These are phyloP conservation scores for Neonectria hederae DNA, from an alignment of 2,329 filamentous ascomycete species.

Conservation along the genomic window DNA sequence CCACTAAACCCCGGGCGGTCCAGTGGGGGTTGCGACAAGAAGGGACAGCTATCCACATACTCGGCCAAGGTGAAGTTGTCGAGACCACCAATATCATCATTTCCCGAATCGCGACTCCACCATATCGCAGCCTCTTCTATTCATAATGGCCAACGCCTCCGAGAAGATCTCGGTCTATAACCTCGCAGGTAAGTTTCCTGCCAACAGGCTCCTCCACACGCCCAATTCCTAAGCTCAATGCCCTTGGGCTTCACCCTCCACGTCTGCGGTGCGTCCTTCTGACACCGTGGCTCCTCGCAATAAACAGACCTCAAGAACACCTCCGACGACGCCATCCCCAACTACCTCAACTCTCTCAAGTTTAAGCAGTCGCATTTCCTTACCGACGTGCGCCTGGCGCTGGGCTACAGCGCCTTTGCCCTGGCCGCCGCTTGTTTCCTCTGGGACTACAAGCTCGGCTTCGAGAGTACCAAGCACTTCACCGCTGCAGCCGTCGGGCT, in stretches of 20 bases:
- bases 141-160: conserved; percentile 46
- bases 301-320: conserved; percentile 90
- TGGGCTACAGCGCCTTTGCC: conserved; percentile 84
- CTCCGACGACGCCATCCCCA: conserved; percentile 91
- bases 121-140: conserved; percentile 6
- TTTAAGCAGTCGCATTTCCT: conserved; percentile 86
- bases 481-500: conserved; percentile 80
- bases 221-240: background rate
- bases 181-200: conserved; percentile 62
- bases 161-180: conserved; percentile 75
- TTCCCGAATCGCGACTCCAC: conserved; percentile 12
- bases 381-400: conserved; percentile 80
- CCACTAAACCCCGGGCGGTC: conserved; percentile 6
- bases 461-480: conserved; percentile 84
- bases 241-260: background rate
- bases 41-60: conserved; percentile 24
- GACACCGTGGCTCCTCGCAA: conserved; percentile 41
- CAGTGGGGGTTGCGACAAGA: background rate
- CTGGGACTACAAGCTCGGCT: conserved; percentile 92
- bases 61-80: conserved; percentile 16
- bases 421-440: conserved; percentile 86
- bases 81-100: conserved; percentile 12
- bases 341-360: conserved; percentile 88
- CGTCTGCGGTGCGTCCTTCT: conserved; percentile 26
- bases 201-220: background rate